Conservation (phyloP, 805 yeast genomes). For the Starmera caribaea region DNA sequence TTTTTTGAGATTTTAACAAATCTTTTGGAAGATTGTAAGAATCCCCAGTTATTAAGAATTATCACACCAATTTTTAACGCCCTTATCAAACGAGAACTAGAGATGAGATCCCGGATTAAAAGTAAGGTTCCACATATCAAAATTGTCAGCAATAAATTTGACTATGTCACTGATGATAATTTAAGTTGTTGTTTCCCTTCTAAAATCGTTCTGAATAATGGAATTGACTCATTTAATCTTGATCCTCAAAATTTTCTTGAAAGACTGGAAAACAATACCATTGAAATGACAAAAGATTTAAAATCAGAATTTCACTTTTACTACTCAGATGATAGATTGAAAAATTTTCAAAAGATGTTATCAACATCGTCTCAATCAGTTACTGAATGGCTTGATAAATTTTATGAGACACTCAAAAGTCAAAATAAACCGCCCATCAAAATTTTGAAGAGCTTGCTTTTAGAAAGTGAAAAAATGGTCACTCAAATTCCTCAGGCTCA, state of each 20-base stretch:
- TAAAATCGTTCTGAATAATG: constrained; percentile 30
- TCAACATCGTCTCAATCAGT: constrained; percentile 34
- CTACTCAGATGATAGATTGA: constrained; percentile 45
- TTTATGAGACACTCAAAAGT: constrained; percentile 28
- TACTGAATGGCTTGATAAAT: constrained; percentile 40
- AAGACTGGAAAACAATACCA: constrained; percentile 2
- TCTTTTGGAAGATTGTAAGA: constrained; percentile 31
- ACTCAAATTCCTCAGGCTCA: constrained; percentile 27
- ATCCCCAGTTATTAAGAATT: constrained; percentile 24
- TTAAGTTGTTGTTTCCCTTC: constrained; percentile 45
- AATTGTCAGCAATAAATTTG: constrained; percentile 26
- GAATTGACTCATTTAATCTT: constrained; percentile 23
- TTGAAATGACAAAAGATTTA: constrained; percentile 6
- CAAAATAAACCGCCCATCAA: constrained; percentile 39
- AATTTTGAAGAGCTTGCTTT: constrained; percentile 30
- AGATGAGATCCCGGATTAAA: constrained; percentile 29
- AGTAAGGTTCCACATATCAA: constrained; percentile 20
- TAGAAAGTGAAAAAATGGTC: constrained; percentile 48
- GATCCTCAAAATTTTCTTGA: constrained; percentile 23
- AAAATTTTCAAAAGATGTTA: constrained; percentile 25
- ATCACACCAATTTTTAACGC: constrained; percentile 25
- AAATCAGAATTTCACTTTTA: constrained; percentile 35
- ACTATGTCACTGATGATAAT: constrained; percentile 44
- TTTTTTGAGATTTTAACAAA: constrained; percentile 36
- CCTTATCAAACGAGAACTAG: constrained; percentile 33